These are phyloP conservation scores for Starmerella gropengiesseri DNA, from an alignment of 805 yeast genomes.

Conservation along the genomic window DNA sequence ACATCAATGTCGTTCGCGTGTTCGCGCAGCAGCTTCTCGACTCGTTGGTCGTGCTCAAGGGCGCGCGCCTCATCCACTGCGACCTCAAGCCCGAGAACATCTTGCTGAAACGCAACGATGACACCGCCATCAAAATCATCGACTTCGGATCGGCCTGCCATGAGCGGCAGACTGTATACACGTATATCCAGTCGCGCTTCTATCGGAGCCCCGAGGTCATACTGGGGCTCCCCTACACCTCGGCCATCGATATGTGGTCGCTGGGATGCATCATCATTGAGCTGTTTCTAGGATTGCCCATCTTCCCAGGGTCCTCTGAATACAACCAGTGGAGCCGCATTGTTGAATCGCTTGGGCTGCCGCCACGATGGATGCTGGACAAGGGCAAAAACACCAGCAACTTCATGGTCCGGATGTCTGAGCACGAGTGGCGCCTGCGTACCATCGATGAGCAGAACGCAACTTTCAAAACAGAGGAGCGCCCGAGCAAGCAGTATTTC, in stretches of 20 bases:
- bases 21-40: constrained; percentile 75
- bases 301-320: constrained; percentile 91
- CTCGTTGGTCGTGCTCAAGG: constrained; percentile 68
- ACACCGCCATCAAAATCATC: constrained; percentile 79
- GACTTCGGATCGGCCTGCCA: constrained; percentile 96
- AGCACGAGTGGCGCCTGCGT: constrained; percentile 35
- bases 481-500: constrained; percentile 78
- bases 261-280: constrained; percentile 89
- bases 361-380: constrained; percentile 94
- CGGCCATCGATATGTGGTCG: constrained; percentile 96
- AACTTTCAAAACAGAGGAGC: constrained; percentile 41
- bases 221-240: constrained; percentile 80
- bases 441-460: constrained; percentile 43
- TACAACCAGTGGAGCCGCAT: constrained; percentile 81
- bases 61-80: constrained; percentile 81
- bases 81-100: constrained; percentile 96
- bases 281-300: constrained; percentile 77
- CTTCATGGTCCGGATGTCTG: constrained; percentile 43
- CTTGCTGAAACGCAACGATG: constrained; percentile 63
- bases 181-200: constrained; percentile 86
- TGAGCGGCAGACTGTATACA: constrained; percentile 76
- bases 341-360: constrained; percentile 66
- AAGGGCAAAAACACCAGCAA: constrained; percentile 76
- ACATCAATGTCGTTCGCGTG: constrained; percentile 63
- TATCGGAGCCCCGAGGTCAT: constrained; percentile 93